phyloP scores from a whole-genome alignment of 441 rosid species.

The Pelargonium fulgidum region DNA sequence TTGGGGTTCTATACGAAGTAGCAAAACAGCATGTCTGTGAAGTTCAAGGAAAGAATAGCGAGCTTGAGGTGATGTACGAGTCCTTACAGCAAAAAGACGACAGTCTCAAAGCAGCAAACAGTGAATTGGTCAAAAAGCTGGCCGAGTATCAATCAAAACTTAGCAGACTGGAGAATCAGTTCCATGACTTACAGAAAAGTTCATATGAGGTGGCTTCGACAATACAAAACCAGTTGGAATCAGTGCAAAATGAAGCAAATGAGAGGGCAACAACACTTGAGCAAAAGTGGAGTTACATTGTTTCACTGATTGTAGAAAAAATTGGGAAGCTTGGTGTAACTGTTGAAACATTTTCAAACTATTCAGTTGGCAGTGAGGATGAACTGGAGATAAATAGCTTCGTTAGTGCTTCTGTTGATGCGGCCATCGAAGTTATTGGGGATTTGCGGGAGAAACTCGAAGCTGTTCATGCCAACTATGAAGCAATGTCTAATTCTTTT shows the following conservation, averaged over 20 bases:
- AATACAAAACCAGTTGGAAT: conserved; percentile 48
- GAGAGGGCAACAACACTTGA: conserved; percentile 48
- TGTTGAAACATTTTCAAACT: conserved; percentile 30
- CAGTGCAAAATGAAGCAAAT: conserved; percentile 46
- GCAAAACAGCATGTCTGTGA: conserved; percentile 42
- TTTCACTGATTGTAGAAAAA: conserved; percentile 44
- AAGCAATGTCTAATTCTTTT: conserved; percentile 34
- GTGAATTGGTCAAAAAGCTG: conserved; percentile 44
- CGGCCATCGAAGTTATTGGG: conserved; percentile 48
- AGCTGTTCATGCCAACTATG: conserved; percentile 39
- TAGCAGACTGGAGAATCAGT: conserved; percentile 49
- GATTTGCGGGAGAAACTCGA: conserved; percentile 58
- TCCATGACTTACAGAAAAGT: conserved; percentile 46
- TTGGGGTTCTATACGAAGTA: conserved; percentile 58
- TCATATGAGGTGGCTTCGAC: conserved; percentile 42
- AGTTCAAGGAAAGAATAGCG: conserved; percentile 39
- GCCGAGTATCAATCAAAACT: conserved; percentile 34
- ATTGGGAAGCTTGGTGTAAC: conserved; percentile 57
- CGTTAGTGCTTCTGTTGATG: conserved; percentile 48
- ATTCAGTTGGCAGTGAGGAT: conserved; percentile 29
- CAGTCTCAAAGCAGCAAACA: conserved; percentile 44
- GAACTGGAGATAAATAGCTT: conserved; percentile 38
- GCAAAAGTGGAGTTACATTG: conserved; percentile 45
- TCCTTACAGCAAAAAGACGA: conserved; percentile 37
- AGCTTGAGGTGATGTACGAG: conserved; percentile 48